Conservation (phyloP, 192 early-diverging fungal genomes). For the Podila horticola region DNA sequence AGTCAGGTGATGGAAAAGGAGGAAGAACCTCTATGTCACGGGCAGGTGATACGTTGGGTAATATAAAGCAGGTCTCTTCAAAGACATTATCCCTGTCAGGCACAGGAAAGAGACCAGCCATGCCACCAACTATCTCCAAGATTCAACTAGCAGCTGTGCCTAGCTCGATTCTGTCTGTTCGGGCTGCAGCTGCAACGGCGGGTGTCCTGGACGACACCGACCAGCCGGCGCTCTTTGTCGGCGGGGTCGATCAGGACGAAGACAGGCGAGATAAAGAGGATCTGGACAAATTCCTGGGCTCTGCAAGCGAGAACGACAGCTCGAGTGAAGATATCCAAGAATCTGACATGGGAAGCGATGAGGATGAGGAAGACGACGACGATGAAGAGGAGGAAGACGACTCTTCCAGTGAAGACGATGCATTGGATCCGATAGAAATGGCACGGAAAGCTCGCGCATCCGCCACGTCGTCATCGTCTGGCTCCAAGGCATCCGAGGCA, state of each 20-base stretch:
- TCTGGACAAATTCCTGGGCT: constrained; percentile 28
- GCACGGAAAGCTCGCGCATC: constrained; percentile 29
- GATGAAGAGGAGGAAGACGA: constrained; percentile 7
- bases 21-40: not conserved
- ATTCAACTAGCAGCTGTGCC: not conserved
- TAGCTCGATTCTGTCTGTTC: not conserved
- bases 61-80: too few relatives aligned
- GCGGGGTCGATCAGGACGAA: constrained; percentile 6
- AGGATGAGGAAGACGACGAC: constrained; percentile 8
- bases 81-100: too few relatives aligned
- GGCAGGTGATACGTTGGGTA: not conserved
- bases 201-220: not conserved
- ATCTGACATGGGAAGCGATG: constrained; percentile 13
- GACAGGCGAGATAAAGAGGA: constrained; percentile 29
- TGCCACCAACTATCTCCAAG: not conserved
- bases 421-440: constrained; percentile 41
- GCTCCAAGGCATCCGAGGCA: not conserved
- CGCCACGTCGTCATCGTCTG: not conserved
- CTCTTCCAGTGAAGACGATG: constrained; percentile 3
- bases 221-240: not conserved
- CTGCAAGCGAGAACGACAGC: constrained; percentile 10
- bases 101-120: not conserved
- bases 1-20: not conserved
- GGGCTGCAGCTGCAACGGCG: not conserved
- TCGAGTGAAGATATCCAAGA: too few relatives aligned